Conservation (phyloP, 2,329 filamentous ascomycete genomes). For the Teratosphaeria viscida region DNA sequence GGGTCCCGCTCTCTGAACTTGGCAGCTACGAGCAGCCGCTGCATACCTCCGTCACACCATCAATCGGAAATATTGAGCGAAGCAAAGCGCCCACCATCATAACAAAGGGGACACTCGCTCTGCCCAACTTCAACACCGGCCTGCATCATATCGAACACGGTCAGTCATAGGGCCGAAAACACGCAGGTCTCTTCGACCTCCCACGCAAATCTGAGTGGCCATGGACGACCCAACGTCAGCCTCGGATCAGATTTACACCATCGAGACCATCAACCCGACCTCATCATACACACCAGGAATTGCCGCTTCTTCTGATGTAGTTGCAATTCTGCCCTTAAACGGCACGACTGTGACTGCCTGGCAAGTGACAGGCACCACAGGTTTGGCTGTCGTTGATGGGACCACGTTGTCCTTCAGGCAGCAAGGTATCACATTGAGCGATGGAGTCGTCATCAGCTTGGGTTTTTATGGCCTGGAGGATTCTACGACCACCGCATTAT, state of each 20-base stretch:
- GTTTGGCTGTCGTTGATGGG: conserved; percentile 9
- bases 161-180: background rate
- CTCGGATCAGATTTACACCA: background rate
- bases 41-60: no score
- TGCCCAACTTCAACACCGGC: background rate
- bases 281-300: background rate
- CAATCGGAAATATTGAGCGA: no score
- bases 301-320: background rate
- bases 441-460: conserved; percentile 9
- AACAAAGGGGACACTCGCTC: no score
- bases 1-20: no score
- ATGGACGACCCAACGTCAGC: background rate
- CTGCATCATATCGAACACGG: background rate
- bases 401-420: conserved; percentile 9
- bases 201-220: background rate
- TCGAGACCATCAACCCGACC: background rate
- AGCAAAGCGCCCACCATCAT: no score
- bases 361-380: conserved; percentile 7
- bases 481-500: conserved; percentile 7
- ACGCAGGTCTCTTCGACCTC: background rate
- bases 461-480: conserved; percentile 10
- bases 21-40: no score
- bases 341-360: conserved; percentile 9
- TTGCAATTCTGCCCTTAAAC: conserved; percentile 7
- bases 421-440: conserved; percentile 8